A percentile compares a stretch with the other conserved stretches of the same genome.
These are phyloP conservation scores for Arthrobotrys entomopaga DNA, from an alignment of 2,329 filamentous ascomycete genomes.

Conservation along the genomic window DNA sequence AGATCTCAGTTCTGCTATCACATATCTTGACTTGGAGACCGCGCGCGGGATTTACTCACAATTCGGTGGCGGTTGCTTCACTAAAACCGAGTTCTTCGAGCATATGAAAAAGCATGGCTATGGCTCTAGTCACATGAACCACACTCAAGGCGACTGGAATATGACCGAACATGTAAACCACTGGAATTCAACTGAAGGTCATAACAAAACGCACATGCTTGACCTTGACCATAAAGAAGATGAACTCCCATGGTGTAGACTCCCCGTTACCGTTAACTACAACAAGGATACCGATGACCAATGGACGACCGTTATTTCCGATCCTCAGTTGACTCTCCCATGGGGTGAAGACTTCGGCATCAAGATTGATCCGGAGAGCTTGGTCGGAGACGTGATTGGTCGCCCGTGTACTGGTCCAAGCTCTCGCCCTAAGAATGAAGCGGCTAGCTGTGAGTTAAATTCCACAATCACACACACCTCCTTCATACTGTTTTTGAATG, in stretches of 20 bases:
- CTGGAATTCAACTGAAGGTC: not conserved
- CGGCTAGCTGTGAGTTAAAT: too few relatives aligned
- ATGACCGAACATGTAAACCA: not conserved
- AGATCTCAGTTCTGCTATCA: slow-evolving; percentile 35
- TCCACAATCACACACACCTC: too few relatives aligned
- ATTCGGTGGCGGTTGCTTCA: slow-evolving; percentile 35
- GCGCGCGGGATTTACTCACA: slow-evolving; percentile 30
- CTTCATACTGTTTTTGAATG: not conserved
- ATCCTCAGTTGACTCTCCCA: slow-evolving; percentile 24
- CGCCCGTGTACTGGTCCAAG: slow-evolving; percentile 7
- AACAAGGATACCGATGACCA: not conserved
- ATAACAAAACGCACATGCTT: too few relatives aligned
- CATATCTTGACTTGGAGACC: slow-evolving; percentile 34
- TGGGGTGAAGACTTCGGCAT: slow-evolving; percentile 26
- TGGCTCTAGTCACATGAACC: not conserved
- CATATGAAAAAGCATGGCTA: not conserved
- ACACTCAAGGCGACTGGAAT: not conserved
- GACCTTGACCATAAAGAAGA: not conserved
- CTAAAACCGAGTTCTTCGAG: not conserved
- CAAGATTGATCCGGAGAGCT: slow-evolving; percentile 24
- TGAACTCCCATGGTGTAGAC: slow-evolving; percentile 23
- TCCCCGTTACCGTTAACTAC: slow-evolving; percentile 23
- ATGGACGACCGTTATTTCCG: not conserved
- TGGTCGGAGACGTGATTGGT: slow-evolving; percentile 18
- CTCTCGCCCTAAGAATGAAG: not conserved